Conservation (phyloP, 768 basidiomycete species). For the Obba rivulosa region DNA sequence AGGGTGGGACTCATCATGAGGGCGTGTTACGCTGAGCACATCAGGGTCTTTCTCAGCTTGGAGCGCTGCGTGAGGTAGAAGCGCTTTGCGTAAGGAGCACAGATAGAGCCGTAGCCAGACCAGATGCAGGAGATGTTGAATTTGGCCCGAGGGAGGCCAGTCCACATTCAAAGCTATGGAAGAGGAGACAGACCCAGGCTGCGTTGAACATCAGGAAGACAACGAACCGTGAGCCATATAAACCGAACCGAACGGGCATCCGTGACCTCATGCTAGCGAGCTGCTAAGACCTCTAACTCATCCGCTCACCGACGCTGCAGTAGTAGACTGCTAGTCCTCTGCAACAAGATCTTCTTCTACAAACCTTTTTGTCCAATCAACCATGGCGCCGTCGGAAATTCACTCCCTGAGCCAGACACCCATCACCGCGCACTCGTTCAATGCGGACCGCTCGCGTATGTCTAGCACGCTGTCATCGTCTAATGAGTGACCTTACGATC, state of each 20-base stretch:
- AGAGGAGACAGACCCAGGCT: too few relatives aligned
- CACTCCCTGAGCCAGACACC: slow-evolving; percentile 74
- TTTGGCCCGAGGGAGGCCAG: too few relatives aligned
- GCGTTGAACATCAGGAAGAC: too few relatives aligned
- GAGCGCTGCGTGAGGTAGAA: too few relatives aligned
- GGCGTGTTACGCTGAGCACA: too few relatives aligned
- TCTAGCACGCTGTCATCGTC: slow-evolving; percentile 12
- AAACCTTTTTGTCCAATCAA: neutral
- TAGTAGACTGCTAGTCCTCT: slow-evolving; percentile 90
- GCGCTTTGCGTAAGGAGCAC: too few relatives aligned
- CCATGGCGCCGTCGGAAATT: slow-evolving; percentile 71
- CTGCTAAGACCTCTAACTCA: neutral
- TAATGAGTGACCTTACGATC: neutral
- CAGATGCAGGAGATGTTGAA: too few relatives aligned
- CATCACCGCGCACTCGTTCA: slow-evolving; percentile 89
- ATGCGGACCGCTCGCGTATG: slow-evolving; percentile 80
- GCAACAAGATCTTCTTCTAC: slow-evolving; percentile 10
- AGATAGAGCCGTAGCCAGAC: too few relatives aligned
- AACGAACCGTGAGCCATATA: too few relatives aligned
- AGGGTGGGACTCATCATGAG: too few relatives aligned
- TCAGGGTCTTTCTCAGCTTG: too few relatives aligned
- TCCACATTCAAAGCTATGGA: too few relatives aligned
- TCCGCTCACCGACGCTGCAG: slow-evolving; percentile 30
- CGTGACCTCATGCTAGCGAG: neutral
- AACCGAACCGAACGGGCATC: neutral